Conservation (phyloP, 2,329 filamentous ascomycete genomes). For the Ophiosphaerella herpotricha region DNA sequence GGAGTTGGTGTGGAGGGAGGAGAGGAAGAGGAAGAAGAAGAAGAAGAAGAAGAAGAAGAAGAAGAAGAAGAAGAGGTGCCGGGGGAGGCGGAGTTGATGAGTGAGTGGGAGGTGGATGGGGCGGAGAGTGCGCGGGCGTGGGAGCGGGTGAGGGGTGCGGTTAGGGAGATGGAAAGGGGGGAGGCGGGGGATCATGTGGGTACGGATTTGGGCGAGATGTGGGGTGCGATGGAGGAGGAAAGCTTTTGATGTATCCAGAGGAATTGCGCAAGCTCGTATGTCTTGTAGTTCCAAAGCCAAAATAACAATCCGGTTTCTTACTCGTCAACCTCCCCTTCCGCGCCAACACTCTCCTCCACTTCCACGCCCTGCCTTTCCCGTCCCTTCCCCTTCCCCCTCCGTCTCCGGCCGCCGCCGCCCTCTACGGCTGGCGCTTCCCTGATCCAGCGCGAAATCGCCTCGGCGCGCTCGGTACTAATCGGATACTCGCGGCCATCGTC, state of each 20-base stretch:
- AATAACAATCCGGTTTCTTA: background rate
- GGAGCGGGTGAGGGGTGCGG: background rate
- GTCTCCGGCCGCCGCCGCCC: slow-evolving; percentile 41
- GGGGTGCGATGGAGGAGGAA: too few species aligned
- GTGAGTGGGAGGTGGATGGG: background rate
- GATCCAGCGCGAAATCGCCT: slow-evolving; percentile 72
- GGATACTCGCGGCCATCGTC: slow-evolving; percentile 72
- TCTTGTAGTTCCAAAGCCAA: background rate
- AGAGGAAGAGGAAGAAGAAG: background rate
- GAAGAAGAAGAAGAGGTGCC: background rate
- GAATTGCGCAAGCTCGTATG: too few species aligned
- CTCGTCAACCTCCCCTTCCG: slow-evolving; percentile 28
- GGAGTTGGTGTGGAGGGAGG: background rate
- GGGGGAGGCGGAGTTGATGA: too few species aligned
- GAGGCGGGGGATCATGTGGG: background rate
- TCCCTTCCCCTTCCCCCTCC: slow-evolving; percentile 32
- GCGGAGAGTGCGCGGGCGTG: too few species aligned
- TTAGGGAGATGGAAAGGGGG: background rate
- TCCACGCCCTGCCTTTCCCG: slow-evolving; percentile 2
- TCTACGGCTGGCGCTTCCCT: slow-evolving; percentile 51
- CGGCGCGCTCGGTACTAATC: slow-evolving; percentile 70
- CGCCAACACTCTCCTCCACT: slow-evolving; percentile 16
- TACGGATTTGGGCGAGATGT: too few species aligned
- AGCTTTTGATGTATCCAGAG: too few species aligned
- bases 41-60: background rate